Base-by-base conservation (phyloP, 371 early-diverging fungal genomes). In the Globomyces sp. region DNA sequence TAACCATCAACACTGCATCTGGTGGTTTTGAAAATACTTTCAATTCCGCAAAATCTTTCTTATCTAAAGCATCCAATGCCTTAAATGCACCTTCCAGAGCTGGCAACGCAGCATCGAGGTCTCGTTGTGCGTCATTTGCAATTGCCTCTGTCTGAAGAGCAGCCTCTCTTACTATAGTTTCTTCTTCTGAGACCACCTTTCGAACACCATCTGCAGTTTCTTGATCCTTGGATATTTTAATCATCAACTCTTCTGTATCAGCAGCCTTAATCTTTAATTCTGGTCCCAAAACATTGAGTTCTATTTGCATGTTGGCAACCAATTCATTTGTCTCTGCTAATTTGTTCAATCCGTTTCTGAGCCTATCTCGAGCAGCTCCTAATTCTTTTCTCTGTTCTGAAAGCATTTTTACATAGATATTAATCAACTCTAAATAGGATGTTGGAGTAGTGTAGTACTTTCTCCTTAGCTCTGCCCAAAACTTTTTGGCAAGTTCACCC, bases 1-100 rank as follows among this genome's bases (percentile, higher is more conserved):
- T 61, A 4, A 84, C 85, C 71, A 82, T 75, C 34, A 81, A 65
- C 13, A 84, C 85, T n/a, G 74, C 67, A 39, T 84, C 85, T 1
- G 85, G 85, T 9, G 85, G 85, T 55, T 84, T 84, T 8, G 78
- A 63, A 61, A 84, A 84, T 2, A 82, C 85, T 57, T 84, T 84
- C 44, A 84, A 64, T 69, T 84, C 85, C 3, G 85, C 81, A 70
- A 84, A 81, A 66, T 84, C 85, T 45, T 84, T 84, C 64, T 84
- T 84, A 24, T 84, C 85, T 39, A 84, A 67, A 6, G 77, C 74
- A 57, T 84, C 85, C 47, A 84, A 62, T 0, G 85, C 85, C 64
- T 77, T 80, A 66, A 80, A 84, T 0, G 85, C 85, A 4, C 82
- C 76, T 36, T 82, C 63, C 2, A 84, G 70, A 0, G 85, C 85